Evolutionary conservation across 2,329 filamentous ascomycete genomes (phyloP), one percentile per base, ranked within the genome.

Genomic region (Chalaropsis ovoidea): DNA sequence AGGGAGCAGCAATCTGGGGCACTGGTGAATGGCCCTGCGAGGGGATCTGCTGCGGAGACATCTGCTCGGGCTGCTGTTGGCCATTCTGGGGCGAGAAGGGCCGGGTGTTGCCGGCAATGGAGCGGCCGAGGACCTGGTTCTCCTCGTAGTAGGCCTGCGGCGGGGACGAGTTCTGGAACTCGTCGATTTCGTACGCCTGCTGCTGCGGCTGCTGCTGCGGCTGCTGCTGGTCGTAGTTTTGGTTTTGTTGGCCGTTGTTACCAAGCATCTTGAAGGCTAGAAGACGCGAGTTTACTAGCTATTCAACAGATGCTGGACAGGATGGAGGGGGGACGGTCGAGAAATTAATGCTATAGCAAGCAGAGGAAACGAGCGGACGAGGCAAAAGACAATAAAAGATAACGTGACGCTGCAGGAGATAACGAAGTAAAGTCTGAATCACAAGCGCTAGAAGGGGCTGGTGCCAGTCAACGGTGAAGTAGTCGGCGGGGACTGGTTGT

Each of bases 251-350:
- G 60, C 70, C 69, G 54, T 75, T 74, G 56, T 75, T 74, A 60
- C 75, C 74, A 65, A 74, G 69, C 72, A 74, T 74, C 67, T 75
- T 74, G 56, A 72, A 70, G 24, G 49, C 54, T 39, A 45, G 39
- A 15, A 24, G n/a, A 35, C 17, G 52, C 31, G 8, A 2, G 13
- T 52, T 17, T 15, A 62, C 52, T 58, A 35, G 52, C 52, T 35
- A 31, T 58, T 58, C 15, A 35, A n/a, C n/a, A 58, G 27, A 39
- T 35, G 31, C 52, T 10, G n/a, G 52, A 22, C 24, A 47, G 43
- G 52, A 31, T n/a, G n/a, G n/a, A n/a, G n/a, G n/a, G 27, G n/a
- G 24, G 52, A 35, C 5, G 27, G 17, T 35, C 15, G 27, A 35
- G 52, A 35, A 35, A 35, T 58, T 58, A 31, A 58, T 19, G 47